phyloP scores from a whole-genome alignment of 148 eudicot species.

The Rhododendron vialii region DNA sequence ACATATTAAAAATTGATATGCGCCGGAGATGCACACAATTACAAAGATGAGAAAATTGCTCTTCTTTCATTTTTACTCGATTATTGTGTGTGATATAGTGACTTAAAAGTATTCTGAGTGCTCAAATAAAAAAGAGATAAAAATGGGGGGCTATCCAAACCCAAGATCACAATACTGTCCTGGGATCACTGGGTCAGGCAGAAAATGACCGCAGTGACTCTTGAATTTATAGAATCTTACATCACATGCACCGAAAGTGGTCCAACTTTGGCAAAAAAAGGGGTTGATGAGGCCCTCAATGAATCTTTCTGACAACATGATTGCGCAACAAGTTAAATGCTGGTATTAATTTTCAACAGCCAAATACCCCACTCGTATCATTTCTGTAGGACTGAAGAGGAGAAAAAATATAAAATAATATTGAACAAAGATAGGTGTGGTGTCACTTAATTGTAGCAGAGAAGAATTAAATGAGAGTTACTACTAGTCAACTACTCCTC shows the following conservation, averaged over 20 bases:
- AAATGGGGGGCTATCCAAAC: background rate
- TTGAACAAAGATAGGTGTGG: background rate
- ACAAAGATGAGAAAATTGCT: too few species aligned
- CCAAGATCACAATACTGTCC: background rate
- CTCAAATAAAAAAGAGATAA: too few species aligned
- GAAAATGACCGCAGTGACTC: background rate
- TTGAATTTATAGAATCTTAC: too few species aligned
- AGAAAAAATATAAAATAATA: background rate
- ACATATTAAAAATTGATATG: too few species aligned
- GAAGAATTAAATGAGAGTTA: background rate
- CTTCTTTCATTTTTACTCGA: too few species aligned
- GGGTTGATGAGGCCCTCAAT: background rate
- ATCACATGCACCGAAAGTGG: background rate
- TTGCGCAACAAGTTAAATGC: background rate
- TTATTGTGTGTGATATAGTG: too few species aligned
- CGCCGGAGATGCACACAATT: too few species aligned
- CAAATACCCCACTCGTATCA: background rate
- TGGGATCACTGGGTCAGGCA: background rate
- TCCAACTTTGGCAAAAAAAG: background rate
- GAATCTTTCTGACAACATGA: background rate
- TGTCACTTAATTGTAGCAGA: too few species aligned
- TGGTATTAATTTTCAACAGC: background rate
- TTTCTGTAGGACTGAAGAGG: background rate
- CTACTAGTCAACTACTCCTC: background rate
- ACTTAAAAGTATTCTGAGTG: too few species aligned